A percentile compares a stretch with the other conserved stretches of the same genome.
These are phyloP conservation scores for Fusarium aywerte DNA, from an alignment of 2,329 filamentous ascomycete genomes.

Conservation along the genomic window DNA sequence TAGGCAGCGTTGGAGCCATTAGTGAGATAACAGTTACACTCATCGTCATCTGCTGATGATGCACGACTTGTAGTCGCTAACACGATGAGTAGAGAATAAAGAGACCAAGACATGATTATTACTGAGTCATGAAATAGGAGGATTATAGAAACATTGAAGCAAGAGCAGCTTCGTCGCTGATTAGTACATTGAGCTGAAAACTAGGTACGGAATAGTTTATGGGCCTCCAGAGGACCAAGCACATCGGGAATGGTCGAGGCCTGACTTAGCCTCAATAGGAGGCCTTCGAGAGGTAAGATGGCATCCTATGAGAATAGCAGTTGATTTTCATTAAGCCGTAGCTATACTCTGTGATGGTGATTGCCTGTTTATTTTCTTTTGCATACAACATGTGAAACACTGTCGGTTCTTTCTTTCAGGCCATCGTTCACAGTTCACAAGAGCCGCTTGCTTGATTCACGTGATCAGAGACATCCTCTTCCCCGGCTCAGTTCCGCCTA, in stretches of 20 bases:
- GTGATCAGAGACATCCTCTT: neutral
- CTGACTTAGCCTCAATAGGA: conserved; percentile 37
- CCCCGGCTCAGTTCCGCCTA: neutral
- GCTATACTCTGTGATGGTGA: neutral
- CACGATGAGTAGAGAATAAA: conserved; percentile 8
- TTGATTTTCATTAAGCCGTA: neutral
- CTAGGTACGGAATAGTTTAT: conserved; percentile 1
- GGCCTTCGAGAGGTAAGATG: conserved; percentile 18
- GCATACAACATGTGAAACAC: neutral
- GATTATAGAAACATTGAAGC: neutral
- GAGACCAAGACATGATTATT: conserved; percentile 16
- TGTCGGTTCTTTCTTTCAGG: neutral
- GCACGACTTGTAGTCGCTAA: conserved; percentile 4
- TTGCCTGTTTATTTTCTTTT: neutral
- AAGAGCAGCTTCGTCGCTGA: neutral
- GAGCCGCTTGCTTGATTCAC: neutral
- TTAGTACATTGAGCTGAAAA: neutral
- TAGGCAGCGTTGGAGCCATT: conserved; percentile 57
- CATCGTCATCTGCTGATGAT: conserved; percentile 38
- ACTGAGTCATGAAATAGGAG: neutral
- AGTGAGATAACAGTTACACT: conserved; percentile 61
- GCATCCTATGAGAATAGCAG: neutral
- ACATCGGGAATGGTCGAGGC: conserved; percentile 23
- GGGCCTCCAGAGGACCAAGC: conserved; percentile 10
- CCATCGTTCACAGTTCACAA: neutral